Conservation (phyloP, 1,139 yeast genomes). For the Pneumocystis wakefieldiae region DNA sequence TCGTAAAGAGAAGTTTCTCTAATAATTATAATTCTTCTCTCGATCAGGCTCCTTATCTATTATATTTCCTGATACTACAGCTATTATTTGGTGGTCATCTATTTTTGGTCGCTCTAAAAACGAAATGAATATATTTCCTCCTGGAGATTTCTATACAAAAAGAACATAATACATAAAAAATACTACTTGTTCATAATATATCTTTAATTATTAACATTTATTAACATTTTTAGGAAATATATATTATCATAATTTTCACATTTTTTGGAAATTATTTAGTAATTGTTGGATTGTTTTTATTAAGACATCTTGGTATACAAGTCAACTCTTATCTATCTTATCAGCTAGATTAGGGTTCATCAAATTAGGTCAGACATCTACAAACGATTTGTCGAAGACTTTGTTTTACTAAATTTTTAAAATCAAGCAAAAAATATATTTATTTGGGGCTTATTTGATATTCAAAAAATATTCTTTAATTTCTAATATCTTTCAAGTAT, state of each 20-base stretch:
- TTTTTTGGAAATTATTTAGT: neutral
- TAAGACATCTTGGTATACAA: too few species aligned
- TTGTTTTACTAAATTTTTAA: neutral
- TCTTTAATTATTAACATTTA: too few species aligned
- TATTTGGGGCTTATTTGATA: neutral
- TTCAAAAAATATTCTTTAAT: neutral
- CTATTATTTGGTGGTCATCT: constrained; percentile 79
- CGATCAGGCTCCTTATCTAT: constrained; percentile 32
- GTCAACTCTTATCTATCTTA: neutral
- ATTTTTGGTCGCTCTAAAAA: constrained; percentile 61
- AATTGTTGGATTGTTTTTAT: neutral
- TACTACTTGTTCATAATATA: too few species aligned
- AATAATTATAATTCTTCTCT: constrained; percentile 25
- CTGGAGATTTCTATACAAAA: neutral
- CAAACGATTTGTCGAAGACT: neutral
- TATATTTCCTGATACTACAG: constrained; percentile 50
- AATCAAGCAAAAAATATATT: neutral
- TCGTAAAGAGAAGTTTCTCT: constrained; percentile 50
- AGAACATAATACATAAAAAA: neutral
- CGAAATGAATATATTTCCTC: constrained; percentile 44
- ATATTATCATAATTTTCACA: neutral
- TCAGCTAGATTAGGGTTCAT: neutral
- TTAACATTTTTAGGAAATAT: too few species aligned
- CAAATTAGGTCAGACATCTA: neutral
- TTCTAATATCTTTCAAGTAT: neutral